A percentile compares a stretch with the other conserved stretches of the same genome.
Evolutionary conservation across 495 filamentous ascomycete genomes (phyloP).

Genomic region (Cercophora newfieldiana): DNA sequence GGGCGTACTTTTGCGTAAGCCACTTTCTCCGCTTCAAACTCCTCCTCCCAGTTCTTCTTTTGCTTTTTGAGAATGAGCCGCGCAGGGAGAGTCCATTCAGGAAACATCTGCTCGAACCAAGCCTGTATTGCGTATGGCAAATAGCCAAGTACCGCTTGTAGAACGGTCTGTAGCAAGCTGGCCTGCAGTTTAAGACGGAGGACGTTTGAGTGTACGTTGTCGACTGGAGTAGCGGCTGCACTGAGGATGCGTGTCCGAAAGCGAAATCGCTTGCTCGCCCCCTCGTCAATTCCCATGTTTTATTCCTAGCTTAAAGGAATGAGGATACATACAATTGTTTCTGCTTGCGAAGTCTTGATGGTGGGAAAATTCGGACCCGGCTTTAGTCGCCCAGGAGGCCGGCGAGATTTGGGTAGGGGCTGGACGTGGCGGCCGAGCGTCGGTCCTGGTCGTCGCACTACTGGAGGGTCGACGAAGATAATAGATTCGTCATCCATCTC

Average conservation of each 20-base stretch:
- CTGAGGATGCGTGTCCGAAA: slow-evolving; percentile 20
- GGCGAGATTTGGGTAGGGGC: neutral
- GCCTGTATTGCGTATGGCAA: neutral
- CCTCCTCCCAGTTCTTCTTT: slow-evolving; percentile 20
- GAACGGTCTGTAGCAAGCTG: neutral
- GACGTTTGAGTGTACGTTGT: slow-evolving; percentile 15
- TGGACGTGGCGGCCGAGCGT: slow-evolving; percentile 16
- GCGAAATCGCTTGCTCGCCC: slow-evolving; percentile 12
- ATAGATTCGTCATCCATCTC: slow-evolving; percentile 17
- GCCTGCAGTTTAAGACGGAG: slow-evolving; percentile 17
- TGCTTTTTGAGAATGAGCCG: slow-evolving; percentile 17
- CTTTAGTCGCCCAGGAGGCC: slow-evolving; percentile 14
- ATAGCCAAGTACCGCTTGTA: neutral
- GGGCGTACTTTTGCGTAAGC: slow-evolving; percentile 18
- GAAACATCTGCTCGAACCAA: slow-evolving; percentile 10
- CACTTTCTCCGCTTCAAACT: slow-evolving; percentile 21
- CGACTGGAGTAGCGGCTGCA: slow-evolving; percentile 10
- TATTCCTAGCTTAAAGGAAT: neutral
- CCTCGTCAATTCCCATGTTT: neutral
- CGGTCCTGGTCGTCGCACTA: slow-evolving; percentile 14
- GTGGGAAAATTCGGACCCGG: slow-evolving; percentile 14
- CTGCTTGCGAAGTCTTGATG: neutral
- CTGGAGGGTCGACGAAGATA: slow-evolving; percentile 19
- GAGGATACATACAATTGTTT: slow-evolving; percentile 12
- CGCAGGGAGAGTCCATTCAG: slow-evolving; percentile 22